Base-by-base conservation (phyloP, 2,329 filamentous ascomycete genomes). In the Cladosporium sp. region DNA sequence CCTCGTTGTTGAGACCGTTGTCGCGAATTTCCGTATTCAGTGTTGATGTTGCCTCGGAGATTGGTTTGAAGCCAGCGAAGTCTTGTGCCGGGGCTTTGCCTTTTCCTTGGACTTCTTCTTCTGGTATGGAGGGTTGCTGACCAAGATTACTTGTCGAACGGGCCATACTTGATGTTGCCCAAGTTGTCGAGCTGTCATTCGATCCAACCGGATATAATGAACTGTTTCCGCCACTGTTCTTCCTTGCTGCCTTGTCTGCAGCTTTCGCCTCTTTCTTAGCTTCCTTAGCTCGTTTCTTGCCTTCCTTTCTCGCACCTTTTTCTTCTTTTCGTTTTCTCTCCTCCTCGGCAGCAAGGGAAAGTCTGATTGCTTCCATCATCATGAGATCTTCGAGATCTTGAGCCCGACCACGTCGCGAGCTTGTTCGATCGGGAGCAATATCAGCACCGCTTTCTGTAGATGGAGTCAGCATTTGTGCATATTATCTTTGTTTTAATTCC, bases 331-430 rank as follows among this genome's bases (percentile, higher is more conserved):
- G 85, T 58, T 89, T 86, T n/a, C 92, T 80, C 36, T 97, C 92
- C 62, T 97, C 92, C 66, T 98, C 93, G 1, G 88, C 85, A 0
- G 86, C 90, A n/a, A 98, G 74, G 41, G 90, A 95, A 25, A 95
- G 69, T 33, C 93, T 79, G 41, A 98, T 94, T 0, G 93, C 93
- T 67, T 98, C 93, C 77, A 93, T 89, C 76, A 97, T 90, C 93
- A 98, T 98, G 75, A 98, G 87, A 42, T 95, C 92, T 66, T 98
- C 93, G 0, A 97, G 77, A 59, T 97, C 91, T 18, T 94, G 88
- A 64, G 94, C 82, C 25, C 88, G 78, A 50, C 69, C 79, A 54
- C 81, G 72, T 53, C 83, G 72, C 30, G 78, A 79, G 57, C 75
- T 78, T 15, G 69, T 66, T 7, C 77, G 68, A 12, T 67, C 70